Base-by-base conservation (phyloP, 2,329 filamentous ascomycete genomes). In the Dactylellina drechsleri region DNA sequence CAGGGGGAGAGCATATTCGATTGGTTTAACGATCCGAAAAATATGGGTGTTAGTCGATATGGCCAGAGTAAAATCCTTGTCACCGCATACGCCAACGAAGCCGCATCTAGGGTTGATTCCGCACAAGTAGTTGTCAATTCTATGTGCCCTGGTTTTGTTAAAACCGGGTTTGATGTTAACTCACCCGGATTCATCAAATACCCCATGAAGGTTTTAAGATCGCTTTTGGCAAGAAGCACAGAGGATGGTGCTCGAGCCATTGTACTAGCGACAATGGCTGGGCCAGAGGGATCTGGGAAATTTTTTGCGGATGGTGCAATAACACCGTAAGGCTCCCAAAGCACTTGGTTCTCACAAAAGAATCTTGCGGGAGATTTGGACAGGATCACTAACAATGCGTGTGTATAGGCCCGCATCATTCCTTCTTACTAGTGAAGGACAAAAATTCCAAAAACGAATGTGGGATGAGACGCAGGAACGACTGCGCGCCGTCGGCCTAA, bases 71-170 rank as follows among this genome's bases (percentile, higher is more conserved):
- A 79, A 23, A 64, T 79, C 7, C 50, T 79, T 7, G 78, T 77
- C 54, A 78, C 66, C 6, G 62, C 79, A 41, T 80, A 79, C 52
- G 73, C 80, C 65, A 79, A 79, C 50, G 77, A 65, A 26, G 61
- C 79, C 10, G 78, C 77, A 8, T 75, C 75, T 20, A 76, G 65
- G 0, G 12, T 81, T 16, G 75, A 79, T 54, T 10, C 54, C 0
- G 57, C 65, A 8, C 76, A 79, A 31, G 62, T 80, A 8, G 58
- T 80, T 41, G 23, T 80, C 45, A 81, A 81, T 56, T 79, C 79
- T 66, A 52, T 79, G 23, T 80, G 79, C 64, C 79, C 80, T 0
- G 80, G 78, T 0, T 66, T 80, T 61, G 66, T 80, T 4, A 64
- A 75, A n/a, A 80, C 78, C 0, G 50, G 49, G 20, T 76, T 80